Evolutionary conservation across 768 basidiomycete genomes (phyloP), one percentile per base, ranked within the genome.

Genomic region (Pulveroboletus frians): DNA sequence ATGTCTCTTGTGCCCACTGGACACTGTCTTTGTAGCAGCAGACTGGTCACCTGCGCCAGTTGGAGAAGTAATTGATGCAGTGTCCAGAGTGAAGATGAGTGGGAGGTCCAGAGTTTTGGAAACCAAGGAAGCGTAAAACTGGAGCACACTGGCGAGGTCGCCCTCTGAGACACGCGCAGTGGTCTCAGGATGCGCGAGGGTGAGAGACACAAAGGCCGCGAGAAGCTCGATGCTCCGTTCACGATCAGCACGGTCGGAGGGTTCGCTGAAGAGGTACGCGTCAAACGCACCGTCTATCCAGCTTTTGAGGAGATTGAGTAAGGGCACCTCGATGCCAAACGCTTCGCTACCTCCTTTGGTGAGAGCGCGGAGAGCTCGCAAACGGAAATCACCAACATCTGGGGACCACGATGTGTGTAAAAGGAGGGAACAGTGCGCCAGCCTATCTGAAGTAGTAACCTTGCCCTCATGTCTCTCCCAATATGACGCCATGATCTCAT

Each of bases 271-370:
- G 42, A 67, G 58, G 47, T 73, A 69, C 6, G 76, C 78, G 11
- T 80, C 76, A 49, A 85, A 87, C 9, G 82, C 83, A 14, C 76
- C 76, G 42, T 77, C 71, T 30, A 87, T 82, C 85, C 87, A 91
- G 8, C 71, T 62, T 54, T 78, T 77, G 37, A 88, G 69, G 41
- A 83, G 63, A 35, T 72, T 67, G 21, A 88, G 66, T 30, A 88
- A 60, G 32, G 71, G 68, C 8, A 70, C 62, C 64, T 89, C 88
- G 56, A 87, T 76, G 17, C 87, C 87, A 31, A 79, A 67, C 26
- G 82, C 75, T 39, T 85, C 81, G 3, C 69, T 57, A 6, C 84
- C 85, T 35, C 71, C 76, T 51, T 72, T 76, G 31, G 84, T 84
- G 44, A 91, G 71, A 3, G 84, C 78, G 4, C 76, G 69, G 1